These are phyloP conservation scores for Centella asiatica DNA, from an alignment of 129 eudicot species.

Conservation along the genomic window DNA sequence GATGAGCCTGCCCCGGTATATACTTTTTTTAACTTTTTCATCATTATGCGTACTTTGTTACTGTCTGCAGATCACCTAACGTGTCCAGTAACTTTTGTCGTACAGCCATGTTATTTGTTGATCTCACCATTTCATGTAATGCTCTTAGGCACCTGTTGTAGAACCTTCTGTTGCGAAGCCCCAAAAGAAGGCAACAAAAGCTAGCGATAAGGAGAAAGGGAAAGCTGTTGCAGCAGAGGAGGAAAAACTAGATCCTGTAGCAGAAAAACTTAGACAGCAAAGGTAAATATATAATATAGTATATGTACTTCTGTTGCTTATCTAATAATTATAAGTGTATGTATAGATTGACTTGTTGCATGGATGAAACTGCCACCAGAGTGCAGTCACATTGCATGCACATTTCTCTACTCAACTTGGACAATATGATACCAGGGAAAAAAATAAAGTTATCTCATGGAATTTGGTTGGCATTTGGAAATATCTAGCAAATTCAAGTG, in stretches of 20 bases:
- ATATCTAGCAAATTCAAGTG: too few relatives aligned
- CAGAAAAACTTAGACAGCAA: conserved; percentile 89
- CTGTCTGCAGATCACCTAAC: not conserved
- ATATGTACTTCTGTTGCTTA: not conserved
- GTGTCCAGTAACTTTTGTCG: too few relatives aligned
- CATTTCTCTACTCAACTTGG: too few relatives aligned
- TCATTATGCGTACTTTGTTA: not conserved
- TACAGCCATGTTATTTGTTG: not conserved
- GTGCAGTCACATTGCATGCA: too few relatives aligned
- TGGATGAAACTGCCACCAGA: too few relatives aligned
- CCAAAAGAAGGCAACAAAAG: conserved; percentile 59
- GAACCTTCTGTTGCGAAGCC: conserved; percentile 52
- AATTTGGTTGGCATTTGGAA: too few relatives aligned
- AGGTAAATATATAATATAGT: conserved; percentile 32
- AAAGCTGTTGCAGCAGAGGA: conserved; percentile 47
- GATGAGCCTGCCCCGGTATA: conserved; percentile 70
- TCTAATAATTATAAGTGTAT: not conserved
- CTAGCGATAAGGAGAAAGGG: conserved; percentile 59
- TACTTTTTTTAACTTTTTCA: not conserved
- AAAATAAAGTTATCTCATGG: too few relatives aligned
- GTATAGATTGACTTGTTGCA: not conserved
- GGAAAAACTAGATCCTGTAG: conserved; percentile 71
- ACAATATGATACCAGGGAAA: too few relatives aligned
- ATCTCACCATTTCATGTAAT: not conserved
- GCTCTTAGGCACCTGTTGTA: conserved; percentile 43